Base-by-base conservation (phyloP, 2,329 filamentous ascomycete genomes). In the Lasiodiplodia hormozganensis region DNA sequence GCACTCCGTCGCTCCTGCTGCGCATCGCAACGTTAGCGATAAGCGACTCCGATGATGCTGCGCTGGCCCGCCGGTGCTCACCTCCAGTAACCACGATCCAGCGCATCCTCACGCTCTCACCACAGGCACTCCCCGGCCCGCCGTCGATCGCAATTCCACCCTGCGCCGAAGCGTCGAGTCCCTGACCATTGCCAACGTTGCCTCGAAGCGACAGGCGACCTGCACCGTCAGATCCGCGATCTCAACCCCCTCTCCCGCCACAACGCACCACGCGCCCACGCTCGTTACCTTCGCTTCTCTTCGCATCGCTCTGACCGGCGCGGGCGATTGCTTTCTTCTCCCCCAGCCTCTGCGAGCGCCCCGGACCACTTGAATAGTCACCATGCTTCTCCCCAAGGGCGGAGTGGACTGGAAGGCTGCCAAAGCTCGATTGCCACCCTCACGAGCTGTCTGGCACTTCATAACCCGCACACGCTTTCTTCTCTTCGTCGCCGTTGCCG, bases 331-430 rank as follows among this genome's bases (percentile, higher is more conserved):
- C 52, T 57, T 57, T 68, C 74, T 68, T 28, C 36, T 52, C 54
- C 43, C 47, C 56, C 54, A 23, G 65, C 47, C 65, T 68, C 65
- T 58, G 56, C 31, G 54, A 68, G 54, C 56, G 43, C 65, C 54
- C 21, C 54, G 43, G 40, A 53, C 53, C 43, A 23, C 56, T 47
- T 57, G 28, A 49, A 28, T 40, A 72, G 31, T 62, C 49, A 75
- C 60, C 64, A 97, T 97, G 94, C 89, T 97, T 84, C 89, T 96
- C 75, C 92, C 93, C 72, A 97, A 97, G 82, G 92, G 92, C 80
- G 92, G 93, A 79, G 87, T 95, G 77, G 94, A 89, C 80, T 98
- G 95, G 94, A 97, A 97, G 85, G 91, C 92, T 73, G 91, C 94
- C 73, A 92, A 89, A 83, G 86, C 92, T 75, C 88, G 89, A 76